Evolutionary conservation across 441 rosid species (phyloP), one percentile per base, ranked within the genome.

Genomic region (Pelargonium fulgidum): DNA sequence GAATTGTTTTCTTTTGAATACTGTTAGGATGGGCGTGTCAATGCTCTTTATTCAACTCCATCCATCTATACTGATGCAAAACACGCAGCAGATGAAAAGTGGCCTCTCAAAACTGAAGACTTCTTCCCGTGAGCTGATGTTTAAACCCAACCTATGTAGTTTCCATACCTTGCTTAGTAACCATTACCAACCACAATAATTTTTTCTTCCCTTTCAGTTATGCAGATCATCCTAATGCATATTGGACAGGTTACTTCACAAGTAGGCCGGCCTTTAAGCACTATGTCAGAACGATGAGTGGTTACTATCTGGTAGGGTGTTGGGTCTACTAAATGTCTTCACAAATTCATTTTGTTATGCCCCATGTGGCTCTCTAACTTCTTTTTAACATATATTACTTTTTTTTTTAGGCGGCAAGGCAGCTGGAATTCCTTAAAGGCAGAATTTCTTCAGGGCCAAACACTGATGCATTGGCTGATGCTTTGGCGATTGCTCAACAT

Each of bases 11-110:
- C 24, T 52, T 41, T 75, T 67, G 73, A 71, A 42, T 73, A 78
- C 63, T 71, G 52, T 19, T 77, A 95, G 99, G 99, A 95, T 78
- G 98, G 99, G 69, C 99, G 95, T 72, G 84, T 95, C 74, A 94
- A 95, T 85, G 97, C 92, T 78, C 83, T 95, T 58, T 92, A 95
- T 79, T 95, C 98, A 69, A 92, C 97, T 62, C 99, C 99, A 48
- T 95, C 99, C 74, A 86, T 92, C 70, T 92, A 95, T 70, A 95
- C 97, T 13, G 98, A 95, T 83, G 99, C 98, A 73, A 95, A 95
- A 83, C 81, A 92, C 68, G 89, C 93, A 65, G 67, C 87, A 52
- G 81, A 88, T 68, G 84, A 81, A 77, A 76, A 83, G 73, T 95
- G 99, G 98, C 97, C 99, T 20, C 70, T 85, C 66, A 95, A 95